Percentiles rank a stretch among this genome's conserved stretches.
These are phyloP conservation scores for Irpex sp. DNA, from an alignment of 1,284 basidiomycete species.

Conservation along the genomic window DNA sequence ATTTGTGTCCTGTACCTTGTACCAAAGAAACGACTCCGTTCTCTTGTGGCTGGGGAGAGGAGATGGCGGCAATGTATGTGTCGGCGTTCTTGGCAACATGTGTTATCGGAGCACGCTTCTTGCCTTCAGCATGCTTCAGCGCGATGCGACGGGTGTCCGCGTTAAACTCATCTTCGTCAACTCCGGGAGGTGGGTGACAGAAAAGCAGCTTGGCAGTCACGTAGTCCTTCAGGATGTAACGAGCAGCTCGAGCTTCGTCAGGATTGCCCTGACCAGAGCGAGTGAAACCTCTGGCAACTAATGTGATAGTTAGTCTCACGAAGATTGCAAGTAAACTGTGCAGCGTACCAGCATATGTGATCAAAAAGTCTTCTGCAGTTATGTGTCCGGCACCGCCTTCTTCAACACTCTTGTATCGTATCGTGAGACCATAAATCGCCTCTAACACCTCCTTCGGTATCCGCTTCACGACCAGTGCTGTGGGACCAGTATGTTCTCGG, in stretches of 20 bases:
- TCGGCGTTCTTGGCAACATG: constrained; percentile 81
- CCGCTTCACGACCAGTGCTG: constrained; percentile 75
- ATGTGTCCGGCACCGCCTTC: constrained; percentile 85
- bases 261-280: constrained; percentile 96
- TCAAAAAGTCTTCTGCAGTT: constrained; percentile 81
- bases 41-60: constrained; percentile 21
- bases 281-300: constrained; percentile 92
- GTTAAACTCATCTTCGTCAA: constrained; percentile 78
- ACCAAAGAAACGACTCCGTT: constrained; percentile 13
- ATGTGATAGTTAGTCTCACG: constrained; percentile 7
- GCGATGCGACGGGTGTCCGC: constrained; percentile 63
- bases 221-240: constrained; percentile 96
- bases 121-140: constrained; percentile 56
- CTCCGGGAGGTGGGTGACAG: constrained; percentile 82
- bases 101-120: constrained; percentile 84
- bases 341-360: constrained; percentile 86
- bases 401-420: constrained; percentile 66
- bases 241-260: constrained; percentile 92
- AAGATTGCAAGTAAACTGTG: not conserved
- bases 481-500: constrained; percentile 90
- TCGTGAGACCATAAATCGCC: constrained; percentile 83
- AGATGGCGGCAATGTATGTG: constrained; percentile 61
- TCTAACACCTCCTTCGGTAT: constrained; percentile 88
- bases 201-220: constrained; percentile 93
- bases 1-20: constrained; percentile 45